Base-by-base conservation (phyloP, 208 protist species). In the Angomonas desouzai region DNA sequence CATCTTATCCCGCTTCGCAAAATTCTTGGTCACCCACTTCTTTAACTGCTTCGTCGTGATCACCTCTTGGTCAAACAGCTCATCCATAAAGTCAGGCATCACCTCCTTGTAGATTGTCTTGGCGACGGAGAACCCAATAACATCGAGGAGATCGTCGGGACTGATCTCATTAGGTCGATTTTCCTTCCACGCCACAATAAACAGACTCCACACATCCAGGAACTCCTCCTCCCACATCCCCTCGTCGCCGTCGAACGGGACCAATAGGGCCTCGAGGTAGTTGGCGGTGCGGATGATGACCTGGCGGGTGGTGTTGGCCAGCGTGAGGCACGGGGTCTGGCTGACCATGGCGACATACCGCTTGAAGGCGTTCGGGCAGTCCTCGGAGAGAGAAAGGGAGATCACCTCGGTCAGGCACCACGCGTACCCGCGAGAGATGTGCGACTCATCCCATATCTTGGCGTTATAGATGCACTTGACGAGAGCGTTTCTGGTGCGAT, bases 201-300 rank as follows among this genome's bases (percentile, higher is more conserved):
- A 32, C 3, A 55, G 68, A 10, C 77, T 72, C 85, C 87, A 93
- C 29, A 88, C 76, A 30, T 81, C 72, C 10, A 93, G 72, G 48
- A 93, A 93, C 32, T 88, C 83, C 66, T 87, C 85, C 48, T 89
- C 74, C 86, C 86, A 93, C 30, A 88, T 68, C 48, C 69, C 70
- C 40, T 81, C 67, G 43, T 76, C 77, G 13, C 64, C 68, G 2
- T 77, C 70, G 1, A 78, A 61, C 3, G 77, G 57, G 20, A 79
- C 68, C 33, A 72, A 72, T n/a, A 93, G 66, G 7, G 77, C 79
- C 59, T 92, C 90, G 11, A 96, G 81, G 71, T 91, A 91, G 61
- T 89, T 91, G 2, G 87, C 87, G 2, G 83, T 91, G 61, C 90
- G 87, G 4, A 74, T 70, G 60, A 96, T 82, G 22, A 96, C 69